Conservation (phyloP, 495 filamentous ascomycete genomes). For the Talaromyces thailandensis region DNA sequence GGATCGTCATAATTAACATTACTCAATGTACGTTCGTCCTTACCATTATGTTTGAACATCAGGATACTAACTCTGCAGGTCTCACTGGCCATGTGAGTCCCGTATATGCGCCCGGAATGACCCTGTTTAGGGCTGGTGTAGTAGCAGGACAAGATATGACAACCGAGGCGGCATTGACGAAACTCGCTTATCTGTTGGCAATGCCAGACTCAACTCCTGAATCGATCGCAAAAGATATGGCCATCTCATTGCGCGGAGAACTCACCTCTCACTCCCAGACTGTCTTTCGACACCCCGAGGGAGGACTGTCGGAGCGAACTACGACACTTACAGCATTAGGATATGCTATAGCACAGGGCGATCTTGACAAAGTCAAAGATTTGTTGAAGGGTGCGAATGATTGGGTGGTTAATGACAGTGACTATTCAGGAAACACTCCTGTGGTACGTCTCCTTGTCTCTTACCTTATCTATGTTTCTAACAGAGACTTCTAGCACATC, state of each 20-base stretch:
- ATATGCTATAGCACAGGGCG: constrained; percentile 71
- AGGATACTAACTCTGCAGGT: constrained; percentile 24
- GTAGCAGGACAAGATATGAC: constrained; percentile 93
- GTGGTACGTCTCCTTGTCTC: constrained; percentile 38
- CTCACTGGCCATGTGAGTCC: constrained; percentile 80
- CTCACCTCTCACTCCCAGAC: constrained; percentile 63
- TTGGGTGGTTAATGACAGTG: constrained; percentile 65
- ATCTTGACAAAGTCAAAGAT: constrained; percentile 51
- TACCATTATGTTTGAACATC: neutral
- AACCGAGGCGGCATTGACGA: constrained; percentile 87
- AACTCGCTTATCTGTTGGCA: constrained; percentile 82
- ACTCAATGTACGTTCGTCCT: constrained; percentile 64
- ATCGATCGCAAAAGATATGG: constrained; percentile 65
- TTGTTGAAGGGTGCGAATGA: constrained; percentile 58
- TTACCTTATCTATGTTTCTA: neutral
- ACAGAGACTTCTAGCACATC: constrained; percentile 45
- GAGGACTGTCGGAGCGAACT: constrained; percentile 33
- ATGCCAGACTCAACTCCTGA: constrained; percentile 48
- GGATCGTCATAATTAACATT: constrained; percentile 85
- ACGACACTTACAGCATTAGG: constrained; percentile 61
- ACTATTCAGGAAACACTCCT: constrained; percentile 90
- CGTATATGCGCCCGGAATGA: constrained; percentile 85
- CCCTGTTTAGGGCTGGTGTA: constrained; percentile 77
- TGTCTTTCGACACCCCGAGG: constrained; percentile 65
- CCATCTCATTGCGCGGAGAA: constrained; percentile 70